Base-by-base conservation (phyloP, 2,329 filamentous ascomycete species). In the Pseudodiploospora longispora region DNA sequence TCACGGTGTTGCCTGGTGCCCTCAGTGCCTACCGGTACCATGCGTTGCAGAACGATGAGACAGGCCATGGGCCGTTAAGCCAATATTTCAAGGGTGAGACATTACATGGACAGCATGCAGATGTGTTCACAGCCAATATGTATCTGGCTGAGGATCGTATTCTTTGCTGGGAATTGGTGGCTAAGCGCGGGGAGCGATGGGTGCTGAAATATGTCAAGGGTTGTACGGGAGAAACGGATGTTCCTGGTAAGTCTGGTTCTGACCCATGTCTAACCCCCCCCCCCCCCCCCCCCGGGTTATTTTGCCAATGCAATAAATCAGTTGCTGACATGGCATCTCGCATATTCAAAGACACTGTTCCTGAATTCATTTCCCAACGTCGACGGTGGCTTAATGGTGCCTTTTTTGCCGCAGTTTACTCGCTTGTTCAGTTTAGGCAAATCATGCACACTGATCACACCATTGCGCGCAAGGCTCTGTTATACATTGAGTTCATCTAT, bases 81-180 rank as follows among this genome's bases (percentile, higher is more conserved):
- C 93, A 97, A 67, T 98, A 98, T 63, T 98, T 98, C 79, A 97
- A 97, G 71, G 94, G 94, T 52, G 93, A 98, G 66, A 97, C 91
- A 1, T 72, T 98, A 28, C 93, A 97, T 59, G 93, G 93, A 10
- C 87, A 95, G 55, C 88, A 96, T 61, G 93, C 94, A 7, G 91
- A 96, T 62, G 89, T 97, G 4, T 97, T 97, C 60, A 96, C 91
- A 0, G 90, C 93, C 32, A 98, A 98, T 63, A 94, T 94, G 87
- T 94, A 93, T 57, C 71, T 94, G 40, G 87, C 87, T 35, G 87
- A 94, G 61, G 87, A 94, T 72, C 84, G 87, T 64, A 94, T 94
- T 57, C 70, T 94, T 19, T 94, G 87, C 63, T 94, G 86, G 86
- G 93, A 98, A 72, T 67, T 98, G 52, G 93, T 98, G 1, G 93